Conservation (phyloP, 2,329 filamentous ascomycete genomes). For the Westerdykella ornata region DNA sequence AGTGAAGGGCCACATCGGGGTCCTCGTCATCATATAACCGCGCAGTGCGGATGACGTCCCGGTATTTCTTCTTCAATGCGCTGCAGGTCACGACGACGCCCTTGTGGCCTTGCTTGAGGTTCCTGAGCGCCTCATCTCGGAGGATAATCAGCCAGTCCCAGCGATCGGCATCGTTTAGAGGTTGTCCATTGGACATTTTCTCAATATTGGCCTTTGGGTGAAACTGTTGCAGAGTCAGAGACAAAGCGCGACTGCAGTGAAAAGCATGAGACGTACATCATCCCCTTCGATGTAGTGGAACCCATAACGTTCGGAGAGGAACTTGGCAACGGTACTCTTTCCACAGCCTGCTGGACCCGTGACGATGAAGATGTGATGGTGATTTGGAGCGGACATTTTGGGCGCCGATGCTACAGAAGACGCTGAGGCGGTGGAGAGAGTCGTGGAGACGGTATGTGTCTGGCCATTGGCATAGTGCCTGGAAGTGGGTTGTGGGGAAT, state of each 20-base stretch:
- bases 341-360: conserved; percentile 50
- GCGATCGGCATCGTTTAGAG: conserved; percentile 84
- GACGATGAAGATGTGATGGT: conserved; percentile 48
- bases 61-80: conserved; percentile 93
- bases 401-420: conserved; percentile 12
- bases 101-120: conserved; percentile 30
- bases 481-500: conserved; percentile 21
- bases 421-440: conserved; percentile 20
- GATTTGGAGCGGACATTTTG: conserved; percentile 29
- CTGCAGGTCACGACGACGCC: conserved; percentile 94
- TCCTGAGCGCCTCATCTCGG: conserved; percentile 40
- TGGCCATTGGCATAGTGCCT: conserved; percentile 28
- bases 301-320: conserved; percentile 39
- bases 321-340: conserved; percentile 48
- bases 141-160: conserved; percentile 82
- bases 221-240: conserved; percentile 34
- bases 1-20: conserved; percentile 58
- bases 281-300: conserved; percentile 49
- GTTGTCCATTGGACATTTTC: conserved; percentile 81
- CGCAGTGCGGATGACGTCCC: conserved; percentile 59
- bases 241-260: conserved; percentile 1
- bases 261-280: conserved; percentile 35
- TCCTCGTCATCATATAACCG: conserved; percentile 42
- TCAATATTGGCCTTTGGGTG: conserved; percentile 52
- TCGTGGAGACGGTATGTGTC: conserved; percentile 25